Base-by-base conservation (phyloP, 2,329 filamentous ascomycete species). In the Elsinoe ampelina region DNA sequence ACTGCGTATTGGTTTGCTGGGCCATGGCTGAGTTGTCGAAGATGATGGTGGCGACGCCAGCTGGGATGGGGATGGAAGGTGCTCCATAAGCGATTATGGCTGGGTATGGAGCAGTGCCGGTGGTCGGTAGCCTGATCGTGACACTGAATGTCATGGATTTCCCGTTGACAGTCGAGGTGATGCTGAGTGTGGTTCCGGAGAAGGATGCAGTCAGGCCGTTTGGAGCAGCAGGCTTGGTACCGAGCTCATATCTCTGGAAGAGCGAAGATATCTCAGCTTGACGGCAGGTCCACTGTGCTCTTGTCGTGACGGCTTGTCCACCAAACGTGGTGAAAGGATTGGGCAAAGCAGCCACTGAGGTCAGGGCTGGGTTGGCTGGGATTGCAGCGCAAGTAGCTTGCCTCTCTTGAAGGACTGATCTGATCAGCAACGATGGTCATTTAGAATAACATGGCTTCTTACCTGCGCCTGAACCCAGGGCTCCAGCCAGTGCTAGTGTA, bases 21-120 rank as follows among this genome's bases (percentile, higher is more conserved):
- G 74, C 81, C 58, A 84, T 79, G 26, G 75, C 73, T 64, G 81
- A 76, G 67, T 83, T 83, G 68, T 75, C 74, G 69, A 83, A 83
- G 60, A 71, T 78, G 63, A 84, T 80, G 57, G 75, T 79, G 36
- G 77, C 81, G 26, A 84, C 76, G 50, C 70, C 75, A 35, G 68
- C 70, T 1, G 80, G 80, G 51, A 80, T 72, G 13, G 81, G 80
- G 51, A 85, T 72, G 59, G 75, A 80, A 6, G 75, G 68, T 38
- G 71, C 77, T 41, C 79, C 80, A 61, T 79, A 78, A 54, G 75
- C 75, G 62, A 83, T 81, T 66, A 84, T 78, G 59, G 79, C 80
- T 5, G 80, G 78, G 64, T 76, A 77, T 1, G 79, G 78, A 3
- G 71, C 73, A 32, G 65, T 73, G 55, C 77, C 69, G 13, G 74